These are phyloP conservation scores for Kurtzmaniella quercitrusa DNA, from an alignment of 1,139 yeast species.

Conservation along the genomic window DNA sequence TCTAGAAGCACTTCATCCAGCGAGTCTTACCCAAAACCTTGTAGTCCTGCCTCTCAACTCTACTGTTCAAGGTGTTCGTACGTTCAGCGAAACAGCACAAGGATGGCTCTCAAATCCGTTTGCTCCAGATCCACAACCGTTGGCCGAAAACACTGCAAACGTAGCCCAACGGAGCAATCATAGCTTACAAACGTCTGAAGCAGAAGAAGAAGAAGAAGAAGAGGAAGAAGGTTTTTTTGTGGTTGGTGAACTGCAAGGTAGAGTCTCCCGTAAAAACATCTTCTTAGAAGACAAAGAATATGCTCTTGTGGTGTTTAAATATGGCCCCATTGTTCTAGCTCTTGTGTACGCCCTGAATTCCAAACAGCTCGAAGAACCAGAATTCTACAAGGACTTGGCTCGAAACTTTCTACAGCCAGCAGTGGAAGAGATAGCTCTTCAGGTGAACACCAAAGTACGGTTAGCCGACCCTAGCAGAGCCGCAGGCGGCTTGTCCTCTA, in stretches of 20 bases:
- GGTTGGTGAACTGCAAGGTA: conserved; percentile 8
- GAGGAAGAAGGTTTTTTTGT: conserved; percentile 20
- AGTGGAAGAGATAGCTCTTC: conserved; percentile 19
- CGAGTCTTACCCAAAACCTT: conserved; percentile 31
- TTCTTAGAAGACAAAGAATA: conserved; percentile 26
- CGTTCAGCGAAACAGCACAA: conserved; percentile 10
- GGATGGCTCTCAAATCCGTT: conserved; percentile 8
- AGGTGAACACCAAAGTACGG: background rate
- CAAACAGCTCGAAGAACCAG: conserved; percentile 16
- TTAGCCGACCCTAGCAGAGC: background rate
- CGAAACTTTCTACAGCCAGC: conserved; percentile 18
- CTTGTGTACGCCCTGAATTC: conserved; percentile 29
- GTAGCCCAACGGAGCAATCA: no score
- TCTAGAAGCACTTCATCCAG: conserved; percentile 29
- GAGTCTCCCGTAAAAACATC: conserved; percentile 20
- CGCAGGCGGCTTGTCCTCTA: conserved; percentile 22
- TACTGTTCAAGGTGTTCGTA: conserved; percentile 33
- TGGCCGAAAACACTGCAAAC: no score
- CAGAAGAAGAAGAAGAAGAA: conserved; percentile 2
- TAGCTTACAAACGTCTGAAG: background rate
- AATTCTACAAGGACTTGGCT: conserved; percentile 21
- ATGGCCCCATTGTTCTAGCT: conserved; percentile 20
- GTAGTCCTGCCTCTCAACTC: conserved; percentile 37
- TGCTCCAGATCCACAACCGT: background rate
- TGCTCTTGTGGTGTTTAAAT: conserved; percentile 28